Base-by-base conservation (phyloP, 768 basidiomycete species). In the Strobilomyces confusus region DNA sequence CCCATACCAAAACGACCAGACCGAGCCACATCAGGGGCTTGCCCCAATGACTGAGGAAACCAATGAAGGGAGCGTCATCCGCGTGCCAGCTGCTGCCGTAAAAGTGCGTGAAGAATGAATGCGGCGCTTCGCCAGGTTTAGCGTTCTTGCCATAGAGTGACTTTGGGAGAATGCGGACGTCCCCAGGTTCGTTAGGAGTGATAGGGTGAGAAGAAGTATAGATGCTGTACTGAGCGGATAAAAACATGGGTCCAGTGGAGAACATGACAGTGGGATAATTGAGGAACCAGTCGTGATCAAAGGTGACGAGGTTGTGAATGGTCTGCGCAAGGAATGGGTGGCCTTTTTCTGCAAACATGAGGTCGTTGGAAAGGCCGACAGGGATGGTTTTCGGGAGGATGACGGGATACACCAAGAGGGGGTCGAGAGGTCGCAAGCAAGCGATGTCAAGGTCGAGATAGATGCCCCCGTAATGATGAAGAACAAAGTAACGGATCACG, bases 241-340 rank as follows among this genome's bases (percentile, higher is more conserved):
- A 75, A 73, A 98, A 99, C 97, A 99, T 99, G 63, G 97, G 97
- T 1, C 95, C 95, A 0, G 97, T 99, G 49, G 93, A 93, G 73
- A 99, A 99, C 97, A 99, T 99, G 76, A 99, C 97, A 25, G 97
- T 99, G 30, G 97, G 97, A 62, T 99, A 99, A 72, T 98, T 97
- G 66, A 95, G 83, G 49, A 97, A 70, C 86, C 92, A 99, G 48
- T 84, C 82, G 69, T 95, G 92, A 73, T 98, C 92, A 67, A 95
- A 99, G 20, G 86, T 85, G 63, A 84, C 78, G 55, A 98, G 82
- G 68, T 89, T 92, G 73, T 95, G 89, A 58, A 98, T 95, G 46
- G 92, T 90, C 71, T 95, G 90, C 36, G 87, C 86, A 74, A 98
- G 79, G 75, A 99, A 91, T 1, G 92, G 88, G 58, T 94, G 92